Percentiles rank a stretch among this genome's conserved stretches.
Evolutionary conservation across 2,329 filamentous ascomycete species (phyloP).

Genomic region (Curvularia eragrostidis): DNA sequence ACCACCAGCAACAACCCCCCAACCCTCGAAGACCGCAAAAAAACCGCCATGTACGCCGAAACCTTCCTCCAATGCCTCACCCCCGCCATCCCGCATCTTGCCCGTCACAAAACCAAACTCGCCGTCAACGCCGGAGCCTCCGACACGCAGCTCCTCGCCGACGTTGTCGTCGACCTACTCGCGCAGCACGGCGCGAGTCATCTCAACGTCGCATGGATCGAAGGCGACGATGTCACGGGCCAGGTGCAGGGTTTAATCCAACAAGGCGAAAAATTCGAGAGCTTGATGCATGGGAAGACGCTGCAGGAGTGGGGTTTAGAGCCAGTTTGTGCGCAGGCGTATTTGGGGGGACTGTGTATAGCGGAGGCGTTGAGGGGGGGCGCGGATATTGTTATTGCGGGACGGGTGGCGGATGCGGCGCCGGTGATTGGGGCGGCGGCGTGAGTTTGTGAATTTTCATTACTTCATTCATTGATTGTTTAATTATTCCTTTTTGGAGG

Average conservation of each 20-base stretch:
- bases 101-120: conserved; percentile 49
- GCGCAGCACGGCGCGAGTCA: conserved; percentile 18
- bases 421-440: conserved; percentile 57
- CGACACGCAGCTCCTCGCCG: conserved; percentile 54
- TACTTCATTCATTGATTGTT: too few relatives aligned
- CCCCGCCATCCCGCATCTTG: conserved; percentile 28
- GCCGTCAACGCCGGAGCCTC: conserved; percentile 62
- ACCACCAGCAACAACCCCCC: conserved; percentile 40
- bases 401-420: conserved; percentile 38
- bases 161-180: conserved; percentile 21
- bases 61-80: conserved; percentile 59
- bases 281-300: conserved; percentile 48
- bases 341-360: conserved; percentile 31
- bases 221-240: conserved; percentile 32
- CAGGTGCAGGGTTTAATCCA: conserved; percentile 46
- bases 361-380: conserved; percentile 35
- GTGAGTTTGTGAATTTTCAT: conserved; percentile 30
- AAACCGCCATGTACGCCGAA: conserved; percentile 36
- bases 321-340: conserved; percentile 29
- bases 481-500: too few relatives aligned
- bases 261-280: conserved; percentile 49
- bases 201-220: conserved; percentile 33
- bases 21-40: conserved; percentile 48
- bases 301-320: conserved; percentile 44
- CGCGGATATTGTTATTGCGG: conserved; percentile 43